Conservation (phyloP, 805 yeast species). For the Metschnikowia gruessii region DNA sequence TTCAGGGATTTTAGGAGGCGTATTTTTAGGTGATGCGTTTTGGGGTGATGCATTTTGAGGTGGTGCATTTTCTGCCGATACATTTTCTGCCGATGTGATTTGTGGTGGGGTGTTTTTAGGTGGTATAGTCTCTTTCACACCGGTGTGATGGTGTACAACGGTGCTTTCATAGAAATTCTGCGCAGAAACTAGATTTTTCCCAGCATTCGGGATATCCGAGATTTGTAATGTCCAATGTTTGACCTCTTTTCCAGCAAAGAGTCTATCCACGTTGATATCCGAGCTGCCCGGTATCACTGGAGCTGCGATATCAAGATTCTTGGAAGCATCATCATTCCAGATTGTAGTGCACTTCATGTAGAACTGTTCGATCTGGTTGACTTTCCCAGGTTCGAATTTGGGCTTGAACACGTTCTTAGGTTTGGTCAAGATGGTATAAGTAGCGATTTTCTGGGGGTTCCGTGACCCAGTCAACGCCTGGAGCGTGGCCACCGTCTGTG, state of each 20-base stretch:
- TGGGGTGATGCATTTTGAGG: no score
- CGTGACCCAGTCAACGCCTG: constrained; percentile 51
- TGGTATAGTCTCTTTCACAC: constrained; percentile 9
- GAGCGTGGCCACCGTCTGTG: constrained; percentile 46
- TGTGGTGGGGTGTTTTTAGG: neutral
- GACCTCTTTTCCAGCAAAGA: constrained; percentile 27
- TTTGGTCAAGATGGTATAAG: constrained; percentile 48
- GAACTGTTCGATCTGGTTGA: constrained; percentile 56
- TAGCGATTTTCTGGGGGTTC: constrained; percentile 42
- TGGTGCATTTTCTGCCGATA: no score
- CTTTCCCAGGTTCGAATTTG: constrained; percentile 52
- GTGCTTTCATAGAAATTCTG: constrained; percentile 65
- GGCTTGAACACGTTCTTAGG: constrained; percentile 54
- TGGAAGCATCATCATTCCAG: constrained; percentile 38
- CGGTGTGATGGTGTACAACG: constrained; percentile 47
- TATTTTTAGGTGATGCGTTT: no score
- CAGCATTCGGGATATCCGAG: constrained; percentile 75
- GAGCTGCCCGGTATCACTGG: constrained; percentile 25
- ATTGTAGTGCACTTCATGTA: constrained; percentile 47
- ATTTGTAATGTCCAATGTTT: constrained; percentile 61
- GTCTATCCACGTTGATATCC: constrained; percentile 27
- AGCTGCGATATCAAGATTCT: constrained; percentile 23
- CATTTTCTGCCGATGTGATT: no score
- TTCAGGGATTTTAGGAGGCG: no score
- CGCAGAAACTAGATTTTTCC: constrained; percentile 57